Evolutionary conservation across 805 yeast species (phyloP), one percentile per base, ranked within the genome.

Genomic region (Candida loeiensis): DNA sequence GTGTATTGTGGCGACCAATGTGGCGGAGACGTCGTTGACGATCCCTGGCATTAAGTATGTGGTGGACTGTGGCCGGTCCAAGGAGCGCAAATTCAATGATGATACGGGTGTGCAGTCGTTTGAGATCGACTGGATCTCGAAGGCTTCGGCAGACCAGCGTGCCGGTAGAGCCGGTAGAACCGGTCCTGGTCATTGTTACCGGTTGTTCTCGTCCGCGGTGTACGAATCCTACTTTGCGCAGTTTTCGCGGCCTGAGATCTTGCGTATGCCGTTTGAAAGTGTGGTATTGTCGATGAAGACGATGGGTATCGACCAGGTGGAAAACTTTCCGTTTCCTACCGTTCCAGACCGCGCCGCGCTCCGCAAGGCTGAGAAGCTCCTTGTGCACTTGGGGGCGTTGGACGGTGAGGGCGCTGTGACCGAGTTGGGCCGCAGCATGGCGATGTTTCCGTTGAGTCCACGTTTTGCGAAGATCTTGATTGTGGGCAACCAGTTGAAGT

Each of bases 121-220:
- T 62, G 93, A 86, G 54, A 74, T 93, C 36, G 84, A 79, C 40
- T 93, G 97, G 97, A 72, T 90, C 3, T 84, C 95, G 34, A 89
- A 93, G 53, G 99, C 99, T 1, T 84, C 95, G 44, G 91, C 98
- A 0, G 93, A 80, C 49, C 99, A 93, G 69, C 76, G 99, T 66
- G 67, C 95, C 14, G 98, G 98, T 56, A 81, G 98, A 71, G 98
- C 98, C 37, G 98, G 97, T 58, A 82, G 98, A 74, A 90, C 96
- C 0, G 99, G 98, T 0, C 97, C 99, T 0, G 99, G 99, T 43
- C 98, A 93, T 55, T 87, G 96, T 59, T 93, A 93, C 59, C 70
- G 99, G 45, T 61, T 93, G 11, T 93, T 73, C 54, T 91, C 98
- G 0, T 90, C 98, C 12, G 99, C 99, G 2, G 85, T 95, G 6